phyloP scores from a whole-genome alignment of 345 rosid genomes.

The Lepidium didymum region DNA sequence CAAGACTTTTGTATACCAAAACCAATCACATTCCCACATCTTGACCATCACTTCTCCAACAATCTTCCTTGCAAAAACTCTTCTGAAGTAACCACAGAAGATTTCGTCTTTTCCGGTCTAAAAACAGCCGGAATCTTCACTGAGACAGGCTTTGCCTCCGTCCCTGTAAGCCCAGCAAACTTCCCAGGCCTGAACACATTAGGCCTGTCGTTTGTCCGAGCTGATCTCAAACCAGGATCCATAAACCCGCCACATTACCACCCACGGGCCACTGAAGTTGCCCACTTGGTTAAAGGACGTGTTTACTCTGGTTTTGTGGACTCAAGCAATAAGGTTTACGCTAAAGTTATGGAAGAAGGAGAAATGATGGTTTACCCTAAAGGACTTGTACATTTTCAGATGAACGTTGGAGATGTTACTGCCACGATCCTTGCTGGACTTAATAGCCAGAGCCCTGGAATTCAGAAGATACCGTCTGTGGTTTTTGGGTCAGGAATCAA shows the following conservation, averaged over 20 bases:
- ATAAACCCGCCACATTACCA: slow-evolving; percentile 79
- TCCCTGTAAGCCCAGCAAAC: slow-evolving; percentile 43
- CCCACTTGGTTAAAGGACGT: slow-evolving; percentile 49
- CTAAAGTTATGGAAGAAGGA: slow-evolving; percentile 67
- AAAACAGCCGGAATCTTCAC: slow-evolving; percentile 45
- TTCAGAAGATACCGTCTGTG: slow-evolving; percentile 50
- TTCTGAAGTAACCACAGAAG: slow-evolving; percentile 49
- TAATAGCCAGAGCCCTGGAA: slow-evolving; percentile 71
- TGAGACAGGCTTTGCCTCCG: slow-evolving; percentile 49
- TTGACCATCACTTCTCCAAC: slow-evolving; percentile 13
- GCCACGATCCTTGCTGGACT: slow-evolving; percentile 67
- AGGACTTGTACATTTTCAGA: slow-evolving; percentile 76
- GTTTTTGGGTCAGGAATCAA: slow-evolving; percentile 76
- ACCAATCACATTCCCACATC: slow-evolving; percentile 17
- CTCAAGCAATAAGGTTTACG: slow-evolving; percentile 47
- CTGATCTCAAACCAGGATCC: slow-evolving; percentile 58
- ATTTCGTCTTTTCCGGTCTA: slow-evolving; percentile 61
- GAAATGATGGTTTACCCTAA: slow-evolving; percentile 87
- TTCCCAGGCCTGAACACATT: slow-evolving; percentile 77
- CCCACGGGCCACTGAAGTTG: slow-evolving; percentile 72
- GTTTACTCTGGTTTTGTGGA: slow-evolving; percentile 78
- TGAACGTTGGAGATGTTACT: slow-evolving; percentile 61
- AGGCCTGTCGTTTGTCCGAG: slow-evolving; percentile 63
- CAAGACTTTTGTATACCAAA: slow-evolving; percentile 61
- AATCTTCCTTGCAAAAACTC: slow-evolving; percentile 53